Percentiles rank a stretch among this genome's conserved stretches.
Evolutionary conservation across 2,329 filamentous ascomycete genomes (phyloP).

Genomic region (Fusarium pilosicola): DNA sequence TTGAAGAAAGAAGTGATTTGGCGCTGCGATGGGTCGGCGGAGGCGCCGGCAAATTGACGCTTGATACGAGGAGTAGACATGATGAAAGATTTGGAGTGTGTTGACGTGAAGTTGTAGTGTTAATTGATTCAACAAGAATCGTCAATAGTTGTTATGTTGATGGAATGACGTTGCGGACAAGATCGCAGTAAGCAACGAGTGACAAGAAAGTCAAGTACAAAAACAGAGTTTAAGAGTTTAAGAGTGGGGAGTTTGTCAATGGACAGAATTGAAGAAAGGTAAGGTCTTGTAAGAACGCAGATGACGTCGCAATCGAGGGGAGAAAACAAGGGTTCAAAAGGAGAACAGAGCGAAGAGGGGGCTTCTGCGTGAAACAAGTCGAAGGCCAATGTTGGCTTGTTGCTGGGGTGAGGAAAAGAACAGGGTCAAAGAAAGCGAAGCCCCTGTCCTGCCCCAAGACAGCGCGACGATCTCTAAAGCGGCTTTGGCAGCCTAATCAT

Average conservation of each 20-base stretch:
- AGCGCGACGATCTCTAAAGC: conserved; percentile 11
- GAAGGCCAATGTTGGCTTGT: conserved; percentile 16
- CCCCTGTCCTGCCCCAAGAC: conserved; percentile 1
- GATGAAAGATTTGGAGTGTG: conserved; percentile 11
- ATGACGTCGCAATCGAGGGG: conserved; percentile 32
- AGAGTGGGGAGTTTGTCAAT: conserved; percentile 34
- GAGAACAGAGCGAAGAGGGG: conserved; percentile 16
- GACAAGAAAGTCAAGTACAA: background rate
- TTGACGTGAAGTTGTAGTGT: background rate
- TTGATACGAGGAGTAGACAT: conserved; percentile 68
- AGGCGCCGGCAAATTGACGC: conserved; percentile 69
- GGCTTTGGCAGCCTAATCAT: conserved; percentile 7
- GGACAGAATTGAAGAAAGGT: background rate
- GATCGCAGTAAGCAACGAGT: background rate
- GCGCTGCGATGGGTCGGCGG: conserved; percentile 67
- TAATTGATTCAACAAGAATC: background rate
- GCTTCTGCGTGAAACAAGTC: conserved; percentile 15
- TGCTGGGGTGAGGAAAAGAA: conserved; percentile 29
- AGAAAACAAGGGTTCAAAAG: conserved; percentile 30
- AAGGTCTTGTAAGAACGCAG: background rate
- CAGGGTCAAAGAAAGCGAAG: conserved; percentile 14
- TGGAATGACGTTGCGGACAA: conserved; percentile 4
- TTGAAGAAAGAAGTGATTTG: conserved; percentile 73
- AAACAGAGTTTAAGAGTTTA: background rate
- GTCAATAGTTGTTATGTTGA: conserved; percentile 5